Evolutionary conservation across 169 alveolate species (phyloP), one percentile per base, ranked within the genome.

Genomic region (Cryptosporidium ryanae): DNA sequence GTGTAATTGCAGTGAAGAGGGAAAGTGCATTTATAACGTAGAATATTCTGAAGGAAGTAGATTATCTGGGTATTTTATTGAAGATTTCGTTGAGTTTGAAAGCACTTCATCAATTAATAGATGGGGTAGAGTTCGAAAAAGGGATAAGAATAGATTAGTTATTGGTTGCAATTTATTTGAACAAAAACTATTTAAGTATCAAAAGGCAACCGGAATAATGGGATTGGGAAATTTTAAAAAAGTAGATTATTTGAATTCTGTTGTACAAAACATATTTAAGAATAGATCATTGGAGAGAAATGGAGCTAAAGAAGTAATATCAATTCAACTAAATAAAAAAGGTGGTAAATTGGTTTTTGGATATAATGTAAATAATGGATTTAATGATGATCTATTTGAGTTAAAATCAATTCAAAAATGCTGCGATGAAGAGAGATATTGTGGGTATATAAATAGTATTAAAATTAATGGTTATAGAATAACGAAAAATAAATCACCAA

Each of bases 41-140:
- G 46, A 71, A 17, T 91, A 91, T 65, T 66, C 82, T 49, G 94
- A 91, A 48, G 94, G 94, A 52, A 91, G 94, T 55, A 65, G 68
- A 52, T 59, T 91, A 55, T 59, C 57, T 64, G 94, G 94, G 25
- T 81, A 68, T 55, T 91, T 84, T 90, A 61, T 71, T 70, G 82
- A 82, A 49, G 94, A 91, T 31, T 64, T 76, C 21, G 50, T 83
- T 44, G 81, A 84, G 57, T 82, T 90, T 23, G 91, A 81, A 34
- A 57, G 4, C 5, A 43, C 12, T 38, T 1, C 70, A 49, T 12
- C 67, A 65, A 15, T 82, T 21, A n/a, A 18, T 12, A 34, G 64
- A 12, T 38, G 46, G 46, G 8, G 8, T 38, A 38, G 8, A 38
- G 46, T 4, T 21, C 3, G 8, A 38, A 10, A 38, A 38, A 21